Evolutionary conservation across 2,329 filamentous ascomycete species (phyloP), one percentile per base, ranked within the genome.

Genomic region (Dryadomyces quercus-mongolicae): DNA sequence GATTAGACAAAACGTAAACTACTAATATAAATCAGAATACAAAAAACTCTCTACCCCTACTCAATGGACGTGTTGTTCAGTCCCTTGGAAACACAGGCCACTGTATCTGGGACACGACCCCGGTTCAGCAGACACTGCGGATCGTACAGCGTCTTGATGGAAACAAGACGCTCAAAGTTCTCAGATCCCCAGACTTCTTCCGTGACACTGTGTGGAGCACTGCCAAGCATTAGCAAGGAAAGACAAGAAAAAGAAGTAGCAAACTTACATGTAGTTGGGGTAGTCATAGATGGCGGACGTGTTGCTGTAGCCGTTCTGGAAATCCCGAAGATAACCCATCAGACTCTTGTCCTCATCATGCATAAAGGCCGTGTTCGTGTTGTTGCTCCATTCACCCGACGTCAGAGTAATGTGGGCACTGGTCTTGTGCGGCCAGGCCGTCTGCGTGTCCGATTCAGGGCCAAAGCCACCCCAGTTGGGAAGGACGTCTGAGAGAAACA

Each of bases 361-460:
- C 51, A 52, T 52, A 18, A 47, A 52, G 18, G 51, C 51, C 43
- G 51, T 52, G 25, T 52, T 52, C 1, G 51, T 52, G 43, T 52
- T 12, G 18, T 52, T 52, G 51, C 43, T 47, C 51, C 51, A 52
- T 10, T 52, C 51, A 34, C 51, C 51, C 16, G 51, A 52, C 9
- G 51, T 52, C 16, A 52, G 43, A 1, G 51, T 52, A 12, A 52
- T 52, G 25, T 52, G 51, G 25, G 51, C 43, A 15, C 51, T 52
- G n/a, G 51, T 47, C 8, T 25, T 12, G 31, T 52, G 51, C 1
- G 51, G 51, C 51, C 51, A 52, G 20, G 51, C 18, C 20, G 51
- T 52, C 44, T 52, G 31, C 5, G 31, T n/a, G 16, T 52, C 51
- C 25, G n/a, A 47, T 3, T 52, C 51, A 20, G 51, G 51, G 18